Evolutionary conservation across 2,329 filamentous ascomycete genomes (phyloP).

Genomic region (Ophiosphaerella korrae): DNA sequence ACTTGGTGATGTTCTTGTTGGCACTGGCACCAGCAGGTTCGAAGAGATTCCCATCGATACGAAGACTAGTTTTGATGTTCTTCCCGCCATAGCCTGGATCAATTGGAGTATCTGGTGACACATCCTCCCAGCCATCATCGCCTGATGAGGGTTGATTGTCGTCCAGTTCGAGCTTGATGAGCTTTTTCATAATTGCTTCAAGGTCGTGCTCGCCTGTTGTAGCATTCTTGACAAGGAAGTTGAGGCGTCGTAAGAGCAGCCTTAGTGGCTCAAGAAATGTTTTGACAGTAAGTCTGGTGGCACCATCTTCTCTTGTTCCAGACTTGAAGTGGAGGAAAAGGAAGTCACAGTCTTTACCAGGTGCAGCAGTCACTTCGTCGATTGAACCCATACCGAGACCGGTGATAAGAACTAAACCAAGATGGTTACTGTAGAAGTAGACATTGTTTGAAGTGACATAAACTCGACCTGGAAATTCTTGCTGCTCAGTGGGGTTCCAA

Average conservation of each 20-base stretch:
- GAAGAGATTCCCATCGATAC: constrained; percentile 67
- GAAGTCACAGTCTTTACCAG: constrained; percentile 90
- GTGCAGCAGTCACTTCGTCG: constrained; percentile 85
- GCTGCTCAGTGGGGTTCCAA: constrained; percentile 78
- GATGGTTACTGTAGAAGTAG: constrained; percentile 95
- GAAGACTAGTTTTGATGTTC: constrained; percentile 62
- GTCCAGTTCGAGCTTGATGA: constrained; percentile 75
- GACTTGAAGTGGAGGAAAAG: constrained; percentile 81
- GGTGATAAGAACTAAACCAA: constrained; percentile 86
- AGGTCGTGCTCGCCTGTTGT: constrained; percentile 73
- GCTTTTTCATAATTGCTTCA: constrained; percentile 70
- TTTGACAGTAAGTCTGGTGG: constrained; percentile 82
- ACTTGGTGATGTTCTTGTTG: constrained; percentile 65
- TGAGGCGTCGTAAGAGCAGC: constrained; percentile 81
- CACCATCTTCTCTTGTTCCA: constrained; percentile 64
- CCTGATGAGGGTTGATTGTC: constrained; percentile 66
- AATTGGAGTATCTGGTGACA: constrained; percentile 64
- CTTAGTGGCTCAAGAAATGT: constrained; percentile 87
- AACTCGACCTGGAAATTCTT: constrained; percentile 81
- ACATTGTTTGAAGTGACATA: constrained; percentile 87
- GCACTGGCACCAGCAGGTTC: constrained; percentile 48
- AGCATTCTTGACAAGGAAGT: constrained; percentile 81
- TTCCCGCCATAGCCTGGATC: constrained; percentile 58
- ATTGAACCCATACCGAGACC: constrained; percentile 76
- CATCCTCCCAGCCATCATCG: constrained; percentile 89